Base-by-base conservation (phyloP, 345 rosid species). In the Chamaenerion angustifolium region DNA sequence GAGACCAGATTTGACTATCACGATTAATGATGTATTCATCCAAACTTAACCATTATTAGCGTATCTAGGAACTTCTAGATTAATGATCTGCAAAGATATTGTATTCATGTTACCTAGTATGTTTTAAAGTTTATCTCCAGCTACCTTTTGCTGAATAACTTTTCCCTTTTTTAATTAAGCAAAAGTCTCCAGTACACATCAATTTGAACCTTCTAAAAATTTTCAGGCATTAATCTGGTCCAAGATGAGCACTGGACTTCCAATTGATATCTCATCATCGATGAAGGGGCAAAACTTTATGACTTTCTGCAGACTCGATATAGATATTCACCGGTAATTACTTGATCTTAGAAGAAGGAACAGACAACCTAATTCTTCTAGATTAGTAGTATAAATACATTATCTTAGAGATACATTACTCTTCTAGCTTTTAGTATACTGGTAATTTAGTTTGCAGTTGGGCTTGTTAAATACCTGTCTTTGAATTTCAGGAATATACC, bases 231-330 rank as follows among this genome's bases (percentile, higher is more conserved):
- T 86, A 64, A 90, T 90, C 64, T 90, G 98, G 98, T 83, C 98
- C 74, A 90, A 90, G 72, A 86, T 90, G 98, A 90, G 98, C 52
- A 90, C 95, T 49, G 98, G 95, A 16, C 92, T 86, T 54, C 98
- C 98, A 12, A 86, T 90, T 60, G 95, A 83, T 61, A 90, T 90
- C 62, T 75, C 83, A 13, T 90, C 95, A 42, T 86, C 95, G 47
- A 90, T 86, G 95, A 83, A 53, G 61, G 74, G 76, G 68, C 95
- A 90, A 69, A 78, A 60, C 69, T 81, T 71, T 70, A 51, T 60
- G 41, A 77, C 94, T 8, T 81, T 75, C 69, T 90, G 98, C 85
- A 81, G 80, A 77, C 80, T 90, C 68, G 98, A 90, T 66, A 90
- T 90, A 45, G 94, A 90, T 71, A 86, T 90, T 66, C 92, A 81